A percentile compares a stretch with the other conserved stretches of the same genome.
Conservation (phyloP, 2,329 filamentous ascomycete genomes). For the Pestalotiopsis fici region DNA sequence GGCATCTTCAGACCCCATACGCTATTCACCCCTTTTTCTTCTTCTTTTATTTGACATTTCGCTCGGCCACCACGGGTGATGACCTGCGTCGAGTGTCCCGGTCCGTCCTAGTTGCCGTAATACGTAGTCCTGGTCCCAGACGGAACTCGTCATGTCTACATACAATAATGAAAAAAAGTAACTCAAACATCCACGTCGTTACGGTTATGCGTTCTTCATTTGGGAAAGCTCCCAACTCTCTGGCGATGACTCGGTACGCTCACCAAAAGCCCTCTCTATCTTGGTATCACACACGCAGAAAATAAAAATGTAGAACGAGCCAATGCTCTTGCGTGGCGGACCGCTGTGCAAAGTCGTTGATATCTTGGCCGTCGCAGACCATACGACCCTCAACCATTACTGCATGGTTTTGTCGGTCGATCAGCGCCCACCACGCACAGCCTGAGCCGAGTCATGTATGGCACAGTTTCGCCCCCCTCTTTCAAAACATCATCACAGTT, state of each 20-base stretch:
- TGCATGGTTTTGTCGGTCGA: slow-evolving; percentile 20
- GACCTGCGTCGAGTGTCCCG: neutral
- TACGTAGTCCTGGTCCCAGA: neutral
- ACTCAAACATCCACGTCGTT: neutral
- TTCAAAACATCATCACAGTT: slow-evolving; percentile 81
- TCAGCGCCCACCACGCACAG: slow-evolving; percentile 15
- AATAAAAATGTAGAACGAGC: slow-evolving; percentile 13
- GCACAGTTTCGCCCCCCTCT: slow-evolving; percentile 61
- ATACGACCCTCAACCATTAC: slow-evolving; percentile 33
- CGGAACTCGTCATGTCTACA: slow-evolving; percentile 6
- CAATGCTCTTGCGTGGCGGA: slow-evolving; percentile 8
- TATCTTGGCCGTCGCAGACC: slow-evolving; percentile 33
- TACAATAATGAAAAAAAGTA: slow-evolving; percentile 8
- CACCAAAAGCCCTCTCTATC: slow-evolving; percentile 7
- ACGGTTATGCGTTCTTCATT: neutral
- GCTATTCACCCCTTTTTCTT: neutral
- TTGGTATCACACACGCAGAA: slow-evolving; percentile 17
- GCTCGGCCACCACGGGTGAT: neutral
- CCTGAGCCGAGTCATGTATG: slow-evolving; percentile 32
- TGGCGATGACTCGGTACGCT: neutral
- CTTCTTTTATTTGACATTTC: neutral
- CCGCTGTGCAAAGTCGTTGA: slow-evolving; percentile 14
- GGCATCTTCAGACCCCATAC: neutral
- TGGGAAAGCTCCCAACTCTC: neutral
- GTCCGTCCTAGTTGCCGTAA: neutral